These are phyloP conservation scores for Cercospora janseana DNA, from an alignment of 2,329 filamentous ascomycete species.

Conservation along the genomic window DNA sequence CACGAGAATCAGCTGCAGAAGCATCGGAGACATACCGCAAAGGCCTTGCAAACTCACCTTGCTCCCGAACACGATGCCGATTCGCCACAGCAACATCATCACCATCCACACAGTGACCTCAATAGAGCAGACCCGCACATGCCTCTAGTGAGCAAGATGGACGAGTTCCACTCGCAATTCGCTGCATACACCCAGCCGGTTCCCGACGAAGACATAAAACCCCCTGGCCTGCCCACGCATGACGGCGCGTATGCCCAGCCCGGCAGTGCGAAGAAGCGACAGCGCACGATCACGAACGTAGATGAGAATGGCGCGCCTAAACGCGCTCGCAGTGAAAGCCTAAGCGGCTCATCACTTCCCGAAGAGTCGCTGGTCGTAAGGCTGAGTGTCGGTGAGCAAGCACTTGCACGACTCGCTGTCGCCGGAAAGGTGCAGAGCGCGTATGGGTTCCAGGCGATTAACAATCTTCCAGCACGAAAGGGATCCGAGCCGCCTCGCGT, in stretches of 20 bases:
- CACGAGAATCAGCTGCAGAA: conserved; percentile 24
- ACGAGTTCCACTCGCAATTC: conserved; percentile 17
- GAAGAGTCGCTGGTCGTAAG: conserved; percentile 16
- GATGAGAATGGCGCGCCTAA: conserved; percentile 5
- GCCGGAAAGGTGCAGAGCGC: conserved; percentile 6
- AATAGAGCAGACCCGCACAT: neutral
- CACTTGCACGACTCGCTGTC: conserved; percentile 6
- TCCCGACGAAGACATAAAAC: conserved; percentile 2
- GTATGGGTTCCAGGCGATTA: conserved; percentile 7
- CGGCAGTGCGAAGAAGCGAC: conserved; percentile 2
- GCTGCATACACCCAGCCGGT: conserved; percentile 19
- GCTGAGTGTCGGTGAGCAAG: conserved; percentile 14
- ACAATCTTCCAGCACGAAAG: conserved; percentile 2
- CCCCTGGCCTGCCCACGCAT: conserved; percentile 8
- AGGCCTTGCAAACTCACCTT: conserved; percentile 12
- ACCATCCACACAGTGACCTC: neutral
- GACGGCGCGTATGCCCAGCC: conserved; percentile 10
- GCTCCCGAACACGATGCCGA: conserved; percentile 7
- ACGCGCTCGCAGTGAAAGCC: conserved; percentile 16
- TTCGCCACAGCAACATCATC: neutral
- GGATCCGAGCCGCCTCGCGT: conserved; percentile 5
- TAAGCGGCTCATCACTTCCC: conserved; percentile 7
- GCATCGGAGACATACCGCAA: conserved; percentile 15
- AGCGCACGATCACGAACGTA: neutral
- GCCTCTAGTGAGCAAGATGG: conserved; percentile 12